Evolutionary conservation across 306 rosid species (phyloP), one percentile per base, ranked within the genome.

Genomic region (Sicyos baderoa): DNA sequence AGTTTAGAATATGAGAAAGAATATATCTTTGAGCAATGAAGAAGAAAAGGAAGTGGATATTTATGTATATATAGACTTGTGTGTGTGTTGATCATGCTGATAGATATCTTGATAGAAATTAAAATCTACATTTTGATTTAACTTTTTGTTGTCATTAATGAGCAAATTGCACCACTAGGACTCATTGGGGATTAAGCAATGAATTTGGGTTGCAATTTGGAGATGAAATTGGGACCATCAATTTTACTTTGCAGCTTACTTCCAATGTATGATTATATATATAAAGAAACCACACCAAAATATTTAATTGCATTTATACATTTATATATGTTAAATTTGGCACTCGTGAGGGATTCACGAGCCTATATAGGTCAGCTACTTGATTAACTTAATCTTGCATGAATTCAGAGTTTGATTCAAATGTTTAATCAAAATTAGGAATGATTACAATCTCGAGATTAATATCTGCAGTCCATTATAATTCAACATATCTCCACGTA

Each of bases 331-430:
- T n/a, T 48, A 3, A 45, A 45, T 10, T 55, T 21, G 51, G 29
- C 4, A 11, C 70, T 65, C 70, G 70, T 65, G 70, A 65, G 21
- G 49, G 70, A 65, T 65, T 65, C 70, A 65, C 70, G 70, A 65
- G 70, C 54, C 70, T 19, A 13, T 11, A 1, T n/a, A 45, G 18
- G 18, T 54, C 35, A 44, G 18, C 70, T 65, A 64, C 52, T 19
- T 1, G 9, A 42, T 40, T 40, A 15, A 40, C 19, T 63, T 63
- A 10, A 21, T 25, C 40, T 1, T 57, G 63, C 63, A 58, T 58
- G 64, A 4, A 63, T 63, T 63, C 53, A 19, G 32, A 63, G 21
- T 63, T 18, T 63, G 70, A 63, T 63, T 63, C 69, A 42, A 65
- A 9, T 65, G 70, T 65, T 60, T 14, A 29, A 4, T 18, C 12